Percentiles rank a stretch among this genome's conserved stretches.
phyloP scores from a whole-genome alignment of 352 stramenopile species.

The Phytophthora kernoviae region DNA sequence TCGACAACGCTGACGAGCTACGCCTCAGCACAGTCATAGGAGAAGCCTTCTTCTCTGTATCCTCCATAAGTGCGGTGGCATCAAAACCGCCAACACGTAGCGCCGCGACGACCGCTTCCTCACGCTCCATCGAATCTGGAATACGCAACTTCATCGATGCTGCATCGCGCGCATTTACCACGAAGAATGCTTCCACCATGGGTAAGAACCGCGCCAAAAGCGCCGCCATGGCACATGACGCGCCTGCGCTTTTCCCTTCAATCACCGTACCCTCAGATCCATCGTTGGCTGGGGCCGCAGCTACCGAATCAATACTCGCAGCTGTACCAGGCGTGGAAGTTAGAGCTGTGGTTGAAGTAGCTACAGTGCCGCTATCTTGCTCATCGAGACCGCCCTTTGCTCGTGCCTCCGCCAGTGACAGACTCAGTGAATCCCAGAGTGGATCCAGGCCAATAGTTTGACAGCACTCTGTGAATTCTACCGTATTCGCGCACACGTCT shows the following conservation, averaged over 20 bases:
- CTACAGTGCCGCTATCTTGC: constrained; percentile 30
- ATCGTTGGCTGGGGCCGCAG: constrained; percentile 51
- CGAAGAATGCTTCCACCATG: constrained; percentile 98
- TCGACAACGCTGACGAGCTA: constrained; percentile 42
- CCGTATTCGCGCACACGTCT: constrained; percentile 75
- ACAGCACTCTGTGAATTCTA: constrained; percentile 75
- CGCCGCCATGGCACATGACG: constrained; percentile 91
- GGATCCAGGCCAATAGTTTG: constrained; percentile 68
- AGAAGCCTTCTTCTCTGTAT: constrained; percentile 34
- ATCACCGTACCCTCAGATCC: constrained; percentile 78
- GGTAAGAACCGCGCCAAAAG: constrained; percentile 97
- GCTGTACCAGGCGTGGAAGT: constrained; percentile 39
- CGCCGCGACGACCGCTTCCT: constrained; percentile 80
- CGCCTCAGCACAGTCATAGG: constrained; percentile 39
- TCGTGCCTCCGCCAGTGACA: constrained; percentile 76
- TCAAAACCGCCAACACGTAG: constrained; percentile 71
- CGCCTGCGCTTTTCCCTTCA: constrained; percentile 86
- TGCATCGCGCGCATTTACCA: constrained; percentile 94
- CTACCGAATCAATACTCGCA: constrained; percentile 24
- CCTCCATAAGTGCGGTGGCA: constrained; percentile 31
- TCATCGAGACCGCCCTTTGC: constrained; percentile 78
- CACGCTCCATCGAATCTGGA: constrained; percentile 73
- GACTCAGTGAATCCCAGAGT: constrained; percentile 81
- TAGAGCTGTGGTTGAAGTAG: constrained; percentile 7
- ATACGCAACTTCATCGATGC: constrained; percentile 77